phyloP scores from a whole-genome alignment of 176 grass and related monocot species.

The Raddia distichophylla region DNA sequence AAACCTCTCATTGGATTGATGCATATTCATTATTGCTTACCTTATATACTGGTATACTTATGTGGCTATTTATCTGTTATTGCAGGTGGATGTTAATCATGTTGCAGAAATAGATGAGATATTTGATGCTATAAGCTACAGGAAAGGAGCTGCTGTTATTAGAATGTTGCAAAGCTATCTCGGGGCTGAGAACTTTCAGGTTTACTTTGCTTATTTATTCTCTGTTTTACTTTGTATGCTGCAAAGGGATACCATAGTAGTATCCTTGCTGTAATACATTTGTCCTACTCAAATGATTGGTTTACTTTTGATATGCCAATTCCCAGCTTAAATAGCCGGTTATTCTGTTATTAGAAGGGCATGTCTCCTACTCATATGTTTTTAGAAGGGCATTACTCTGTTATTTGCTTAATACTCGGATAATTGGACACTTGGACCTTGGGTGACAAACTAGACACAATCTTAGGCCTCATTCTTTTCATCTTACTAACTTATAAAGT shows the following conservation, averaged over 20 bases:
- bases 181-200: constrained; percentile 95
- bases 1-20: neutral
- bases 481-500: too few species aligned
- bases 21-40: constrained; percentile 17
- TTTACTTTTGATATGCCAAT: constrained; percentile 1
- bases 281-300: neutral
- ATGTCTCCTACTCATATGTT: neutral
- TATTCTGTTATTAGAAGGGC: constrained; percentile 2
- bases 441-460: neutral
- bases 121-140: constrained; percentile 99
- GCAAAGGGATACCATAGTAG: neutral
- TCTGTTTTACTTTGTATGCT: neutral
- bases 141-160: constrained; percentile 95
- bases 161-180: constrained; percentile 97
- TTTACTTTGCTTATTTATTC: constrained; percentile 44
- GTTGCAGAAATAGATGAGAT: constrained; percentile 97
- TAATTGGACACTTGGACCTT: neutral
- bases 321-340: constrained; percentile 7
- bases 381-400: constrained; percentile 13
- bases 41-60: constrained; percentile 15
- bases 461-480: neutral
- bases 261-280: neutral
- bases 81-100: constrained; percentile 96
- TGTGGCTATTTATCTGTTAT: constrained; percentile 34
- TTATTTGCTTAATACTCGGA: constrained; percentile 24